Evolutionary conservation across 202 grass and related monocot genomes (phyloP), one percentile per base, ranked within the genome.

Genomic region (Elaeis oleifera): DNA sequence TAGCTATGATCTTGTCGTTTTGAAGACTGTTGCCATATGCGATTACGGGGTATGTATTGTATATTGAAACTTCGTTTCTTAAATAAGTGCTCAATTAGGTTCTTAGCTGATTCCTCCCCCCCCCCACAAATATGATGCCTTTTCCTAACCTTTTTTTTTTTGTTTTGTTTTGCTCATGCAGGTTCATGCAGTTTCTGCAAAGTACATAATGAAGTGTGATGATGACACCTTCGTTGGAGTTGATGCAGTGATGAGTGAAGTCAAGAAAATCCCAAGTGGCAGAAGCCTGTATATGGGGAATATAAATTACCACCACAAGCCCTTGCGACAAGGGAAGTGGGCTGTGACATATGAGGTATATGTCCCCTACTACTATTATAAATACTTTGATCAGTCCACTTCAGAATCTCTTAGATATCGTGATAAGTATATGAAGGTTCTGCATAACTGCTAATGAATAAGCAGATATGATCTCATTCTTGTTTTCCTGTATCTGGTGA

Each of bases 151-250:
- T 16, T 15, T 49, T 3, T 24, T 24, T 24, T 23, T 23, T 23
- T 23, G 1, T 23, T 23, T 23, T 24, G 2, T 61, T 56, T 61
- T 24, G 1, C 5, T 19, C 54, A 22, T 13, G 49, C 68, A 99
- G 94, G 82, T 84, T 67, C 69, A 1, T 67, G 79, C 74, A 32
- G 72, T 87, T 28, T 89, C 85, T 53, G 82, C 94, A 19, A 81
- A 59, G 70, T 94, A 94, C 70, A 85, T 99, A 76, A 99, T 99
- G 94, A 99, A 99, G 63, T 99, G 88, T 1, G 88, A 99, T 50
- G 94, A 99, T 82, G 88, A 99, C 68, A 99, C 63, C 32, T 99
- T 99, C 76, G 56, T 99, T 52, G 94, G 94, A 81, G 59, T 99
- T 73, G 75, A 86, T 50, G 81, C 85, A 32, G 88, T 94, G 36